Evolutionary conservation across 2,329 filamentous ascomycete genomes (phyloP).

Genomic region (Colletotrichum paranaense): DNA sequence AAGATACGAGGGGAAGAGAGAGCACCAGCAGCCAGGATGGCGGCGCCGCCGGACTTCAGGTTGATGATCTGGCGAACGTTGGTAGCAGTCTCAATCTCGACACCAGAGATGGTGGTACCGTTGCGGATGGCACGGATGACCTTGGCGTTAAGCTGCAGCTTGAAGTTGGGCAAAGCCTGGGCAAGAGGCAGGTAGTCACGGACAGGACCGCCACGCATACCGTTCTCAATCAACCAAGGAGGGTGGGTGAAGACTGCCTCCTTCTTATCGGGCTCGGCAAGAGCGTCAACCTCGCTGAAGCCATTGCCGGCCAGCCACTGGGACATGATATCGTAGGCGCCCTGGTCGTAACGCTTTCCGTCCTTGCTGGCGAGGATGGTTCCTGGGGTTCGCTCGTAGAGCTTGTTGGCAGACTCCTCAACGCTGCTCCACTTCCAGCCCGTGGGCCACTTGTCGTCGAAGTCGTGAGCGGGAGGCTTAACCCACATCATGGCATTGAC

Average conservation of each 20-base stretch:
- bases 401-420: conserved; percentile 35
- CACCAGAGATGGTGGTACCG: conserved; percentile 48
- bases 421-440: conserved; percentile 38
- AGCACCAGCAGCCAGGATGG: conserved; percentile 37
- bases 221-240: conserved; percentile 36
- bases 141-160: conserved; percentile 37
- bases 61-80: conserved; percentile 38
- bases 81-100: conserved; percentile 41
- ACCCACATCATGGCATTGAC: conserved; percentile 44
- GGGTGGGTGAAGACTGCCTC: conserved; percentile 37
- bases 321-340: conserved; percentile 33
- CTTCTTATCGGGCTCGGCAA: conserved; percentile 37
- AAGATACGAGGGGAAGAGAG: conserved; percentile 56
- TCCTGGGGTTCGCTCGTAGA: conserved; percentile 37
- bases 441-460: conserved; percentile 36
- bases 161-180: conserved; percentile 51
- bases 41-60: conserved; percentile 35
- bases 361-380: conserved; percentile 36
- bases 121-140: conserved; percentile 37
- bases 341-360: conserved; percentile 38
- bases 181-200: conserved; percentile 53
- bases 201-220: conserved; percentile 36
- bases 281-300: conserved; percentile 34
- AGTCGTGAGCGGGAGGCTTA: conserved; percentile 36
- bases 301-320: conserved; percentile 34